Percentiles rank a stretch among this genome's conserved stretches.
These are phyloP conservation scores for Passiflora organensis DNA, from an alignment of 345 rosid genomes.

Conservation along the genomic window DNA sequence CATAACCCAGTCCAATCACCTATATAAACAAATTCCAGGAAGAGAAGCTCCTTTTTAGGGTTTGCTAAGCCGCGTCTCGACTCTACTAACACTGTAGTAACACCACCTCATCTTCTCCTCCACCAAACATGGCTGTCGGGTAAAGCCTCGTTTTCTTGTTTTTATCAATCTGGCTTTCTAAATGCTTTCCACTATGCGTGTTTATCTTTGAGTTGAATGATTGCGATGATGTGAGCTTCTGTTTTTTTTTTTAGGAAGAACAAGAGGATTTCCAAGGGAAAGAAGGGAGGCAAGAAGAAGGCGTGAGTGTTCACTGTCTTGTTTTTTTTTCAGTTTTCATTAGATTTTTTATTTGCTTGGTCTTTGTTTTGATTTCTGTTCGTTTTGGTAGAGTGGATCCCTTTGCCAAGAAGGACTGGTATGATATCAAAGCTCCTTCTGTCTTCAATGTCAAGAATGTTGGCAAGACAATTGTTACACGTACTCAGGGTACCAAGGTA, in stretches of 20 bases:
- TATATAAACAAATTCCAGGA: no score
- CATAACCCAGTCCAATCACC: no score
- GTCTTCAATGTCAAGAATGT: slow-evolving; percentile 55
- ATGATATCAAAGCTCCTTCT: slow-evolving; percentile 91
- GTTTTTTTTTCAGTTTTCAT: background rate
- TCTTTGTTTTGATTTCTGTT: background rate
- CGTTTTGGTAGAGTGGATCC: slow-evolving; percentile 62
- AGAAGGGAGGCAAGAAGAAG: slow-evolving; percentile 97
- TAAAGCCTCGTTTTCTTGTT: no score
- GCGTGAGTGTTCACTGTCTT: slow-evolving; percentile 38
- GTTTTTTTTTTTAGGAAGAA: slow-evolving; percentile 84
- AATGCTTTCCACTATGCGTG: no score
- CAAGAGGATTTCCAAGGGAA: slow-evolving; percentile 96
- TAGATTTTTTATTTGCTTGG: background rate
- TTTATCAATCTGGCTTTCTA: no score
- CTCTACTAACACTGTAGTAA: no score
- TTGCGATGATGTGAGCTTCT: no score
- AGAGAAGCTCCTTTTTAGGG: no score
- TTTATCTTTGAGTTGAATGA: no score
- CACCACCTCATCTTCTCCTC: no score
- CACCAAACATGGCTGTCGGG: no score
- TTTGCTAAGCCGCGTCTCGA: no score
- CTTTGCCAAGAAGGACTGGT: slow-evolving; percentile 96
- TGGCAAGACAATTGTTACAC: slow-evolving; percentile 83
- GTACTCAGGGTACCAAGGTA: slow-evolving; percentile 98